Base-by-base conservation (phyloP, 2,329 filamentous ascomycete species). In the Penicillium sp. region DNA sequence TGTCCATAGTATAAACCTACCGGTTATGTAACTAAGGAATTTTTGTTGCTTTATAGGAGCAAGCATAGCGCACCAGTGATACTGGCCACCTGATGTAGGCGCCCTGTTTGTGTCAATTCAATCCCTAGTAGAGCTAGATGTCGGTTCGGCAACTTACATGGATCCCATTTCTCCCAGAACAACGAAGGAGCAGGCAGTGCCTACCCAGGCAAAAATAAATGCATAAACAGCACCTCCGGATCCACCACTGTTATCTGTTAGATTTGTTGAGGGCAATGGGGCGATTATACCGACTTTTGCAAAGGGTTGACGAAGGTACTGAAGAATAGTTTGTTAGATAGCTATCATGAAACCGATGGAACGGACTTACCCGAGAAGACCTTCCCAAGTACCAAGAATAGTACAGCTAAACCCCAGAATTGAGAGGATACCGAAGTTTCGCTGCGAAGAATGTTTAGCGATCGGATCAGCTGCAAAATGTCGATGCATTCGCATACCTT, bases 21-120 rank as follows among this genome's bases (percentile, higher is more conserved):
- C 39, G 5, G 39, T 42, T 27, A 68, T 55, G 42, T 71, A 78
- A 40, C 72, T 74, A 2, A 75, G 56, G 15, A 70, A 62, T 20
- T 68, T 70, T 49, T 69, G 67, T 17, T 46, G 59, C 4, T 49
- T 59, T 2, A 52, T 55, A 8, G 72, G 70, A 7, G 75, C 70
- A 39, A 77, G 69, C 49, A 73, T 70, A 7, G 67, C 65, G 0
- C 70, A 69, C 70, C 70, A 73, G 52, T 73, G 69, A 37, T 73
- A 73, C 51, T 73, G 70, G 6, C 70, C 70, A 42, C 66, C 67
- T 27, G 66, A 59, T 2, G 65, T 68, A 3, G 66, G 67, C 13
- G 60, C 62, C 63, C 65, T 68, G 29, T 2, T 17, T 26, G 18
- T 30, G 39, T 27, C 18, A 42, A 15, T 7, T 4, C 7, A 6